Conservation (phyloP, 345 rosid genomes). For the Anastatica hierochuntica region DNA sequence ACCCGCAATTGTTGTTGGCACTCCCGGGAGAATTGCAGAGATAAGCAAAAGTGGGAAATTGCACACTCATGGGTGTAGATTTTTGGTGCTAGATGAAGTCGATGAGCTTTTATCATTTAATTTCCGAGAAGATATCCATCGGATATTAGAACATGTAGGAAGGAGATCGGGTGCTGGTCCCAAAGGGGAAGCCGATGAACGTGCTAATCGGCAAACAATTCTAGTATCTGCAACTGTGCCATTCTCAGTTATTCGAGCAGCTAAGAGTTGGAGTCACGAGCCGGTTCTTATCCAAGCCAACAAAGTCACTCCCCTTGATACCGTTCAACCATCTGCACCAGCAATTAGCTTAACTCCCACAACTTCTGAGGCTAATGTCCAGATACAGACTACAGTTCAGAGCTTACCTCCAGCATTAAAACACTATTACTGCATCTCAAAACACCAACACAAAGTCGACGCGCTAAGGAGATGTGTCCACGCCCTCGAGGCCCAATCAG, state of each 20-base stretch:
- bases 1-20: constrained; percentile 81
- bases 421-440: constrained; percentile 66
- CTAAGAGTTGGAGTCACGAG: constrained; percentile 75
- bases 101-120: constrained; percentile 90
- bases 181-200: constrained; percentile 26
- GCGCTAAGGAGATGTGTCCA: constrained; percentile 75
- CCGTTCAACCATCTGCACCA: constrained; percentile 39
- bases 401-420: constrained; percentile 83
- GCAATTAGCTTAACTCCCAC: constrained; percentile 31
- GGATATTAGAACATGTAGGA: constrained; percentile 84
- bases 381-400: constrained; percentile 43
- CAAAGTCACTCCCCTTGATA: constrained; percentile 50
- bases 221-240: constrained; percentile 96
- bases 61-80: constrained; percentile 77
- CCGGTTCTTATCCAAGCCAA: constrained; percentile 83
- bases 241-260: constrained; percentile 79
- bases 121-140: constrained; percentile 78
- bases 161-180: constrained; percentile 49
- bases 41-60: constrained; percentile 92
- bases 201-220: constrained; percentile 52
- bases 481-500: constrained; percentile 73
- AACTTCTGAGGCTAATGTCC: constrained; percentile 29
- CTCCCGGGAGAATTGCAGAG: constrained; percentile 91
- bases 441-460: constrained; percentile 83
- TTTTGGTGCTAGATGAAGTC: constrained; percentile 83